Conservation (phyloP, 768 basidiomycete genomes). For the Panaeolus cyanescens region DNA sequence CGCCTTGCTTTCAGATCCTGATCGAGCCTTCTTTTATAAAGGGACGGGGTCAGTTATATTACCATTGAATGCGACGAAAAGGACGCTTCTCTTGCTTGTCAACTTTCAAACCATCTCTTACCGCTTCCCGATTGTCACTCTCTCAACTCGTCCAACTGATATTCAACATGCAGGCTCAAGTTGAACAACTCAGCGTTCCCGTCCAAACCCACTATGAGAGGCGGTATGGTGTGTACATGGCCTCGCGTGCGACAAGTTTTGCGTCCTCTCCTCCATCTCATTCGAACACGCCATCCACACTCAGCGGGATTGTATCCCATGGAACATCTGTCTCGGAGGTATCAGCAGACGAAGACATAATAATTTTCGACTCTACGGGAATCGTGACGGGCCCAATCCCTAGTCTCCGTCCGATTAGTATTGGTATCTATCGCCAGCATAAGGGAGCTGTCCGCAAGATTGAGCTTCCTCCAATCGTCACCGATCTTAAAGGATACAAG, state of each 20-base stretch:
- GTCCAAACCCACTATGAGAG: not conserved
- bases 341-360: not conserved
- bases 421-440: not conserved
- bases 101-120: not conserved
- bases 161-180: constrained; percentile 1
- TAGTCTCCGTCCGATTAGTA: not conserved
- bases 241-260: not conserved
- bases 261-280: not conserved
- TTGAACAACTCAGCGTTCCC: not conserved
- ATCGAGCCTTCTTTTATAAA: not conserved
- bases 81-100: not conserved
- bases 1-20: not conserved
- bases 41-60: not conserved
- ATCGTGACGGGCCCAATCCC: not conserved
- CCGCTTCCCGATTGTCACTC: not conserved
- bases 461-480: not conserved
- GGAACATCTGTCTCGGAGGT: not conserved
- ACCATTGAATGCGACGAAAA: not conserved
- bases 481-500: constrained; percentile 1
- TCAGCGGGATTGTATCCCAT: not conserved
- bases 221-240: not conserved
- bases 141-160: not conserved
- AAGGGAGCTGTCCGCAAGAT: not conserved
- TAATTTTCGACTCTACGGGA: not conserved
- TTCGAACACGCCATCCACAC: not conserved